A percentile compares a stretch with the other conserved stretches of the same genome.
Conservation (phyloP, 345 rosid genomes). For the Heritiera littoralis region DNA sequence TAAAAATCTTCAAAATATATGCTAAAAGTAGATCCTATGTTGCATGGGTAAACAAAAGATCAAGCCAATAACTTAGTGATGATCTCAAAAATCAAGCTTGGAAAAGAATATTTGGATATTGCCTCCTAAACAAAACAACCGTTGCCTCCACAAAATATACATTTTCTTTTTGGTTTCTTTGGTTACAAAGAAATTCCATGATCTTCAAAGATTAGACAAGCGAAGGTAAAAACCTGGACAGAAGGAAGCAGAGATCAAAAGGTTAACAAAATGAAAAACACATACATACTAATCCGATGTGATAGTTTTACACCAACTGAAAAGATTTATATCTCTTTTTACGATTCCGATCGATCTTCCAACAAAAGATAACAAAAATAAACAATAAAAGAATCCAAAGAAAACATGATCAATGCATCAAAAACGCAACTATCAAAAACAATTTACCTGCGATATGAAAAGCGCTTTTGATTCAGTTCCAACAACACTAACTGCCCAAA, state of each 20-base stretch:
- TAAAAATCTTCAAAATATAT: not conserved
- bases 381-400: not conserved
- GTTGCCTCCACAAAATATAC: not conserved
- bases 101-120: not conserved
- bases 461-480: slow-evolving; percentile 13
- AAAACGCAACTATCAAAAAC: slow-evolving; percentile 18
- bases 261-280: not conserved
- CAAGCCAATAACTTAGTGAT: not conserved
- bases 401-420: slow-evolving; percentile 16
- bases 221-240: not conserved
- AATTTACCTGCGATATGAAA: slow-evolving; percentile 33
- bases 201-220: not conserved
- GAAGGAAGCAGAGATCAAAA: not conserved
- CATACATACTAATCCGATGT: not conserved
- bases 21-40: not conserved
- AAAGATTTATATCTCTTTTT: not conserved
- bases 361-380: not conserved
- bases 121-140: not conserved
- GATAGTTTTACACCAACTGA: not conserved
- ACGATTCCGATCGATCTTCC: slow-evolving; percentile 7
- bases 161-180: not conserved
- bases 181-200: slow-evolving; percentile 8
- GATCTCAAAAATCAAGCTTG: slow-evolving; percentile 5
- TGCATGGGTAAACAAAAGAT: not conserved
- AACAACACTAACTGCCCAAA: slow-evolving; percentile 21